Evolutionary conservation across 257 asterid species (phyloP).

Genomic region (Gentiana dahurica): DNA sequence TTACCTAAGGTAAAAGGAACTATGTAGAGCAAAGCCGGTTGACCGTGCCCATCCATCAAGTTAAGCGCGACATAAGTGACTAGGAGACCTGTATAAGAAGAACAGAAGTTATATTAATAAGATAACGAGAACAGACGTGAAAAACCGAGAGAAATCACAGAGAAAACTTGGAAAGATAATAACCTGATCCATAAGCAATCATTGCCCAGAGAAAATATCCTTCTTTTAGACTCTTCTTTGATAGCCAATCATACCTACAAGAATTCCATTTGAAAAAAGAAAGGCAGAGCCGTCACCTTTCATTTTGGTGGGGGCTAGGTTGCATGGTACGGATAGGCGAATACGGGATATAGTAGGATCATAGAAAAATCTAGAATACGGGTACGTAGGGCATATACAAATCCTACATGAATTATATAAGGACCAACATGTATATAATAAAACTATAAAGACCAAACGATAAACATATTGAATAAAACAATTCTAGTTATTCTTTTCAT

Average conservation of each 20-base stretch:
- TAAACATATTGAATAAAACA: no score
- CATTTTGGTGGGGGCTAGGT: no score
- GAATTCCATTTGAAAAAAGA: slow-evolving; percentile 2
- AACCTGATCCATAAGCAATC: slow-evolving; percentile 88
- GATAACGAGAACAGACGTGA: background rate
- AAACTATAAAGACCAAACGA: no score
- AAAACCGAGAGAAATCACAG: background rate
- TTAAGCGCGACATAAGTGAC: slow-evolving; percentile 65
- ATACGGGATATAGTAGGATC: no score
- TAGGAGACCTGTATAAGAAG: slow-evolving; percentile 54
- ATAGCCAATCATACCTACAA: slow-evolving; percentile 88
- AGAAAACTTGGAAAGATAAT: slow-evolving; percentile 2
- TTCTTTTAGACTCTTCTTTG: slow-evolving; percentile 53
- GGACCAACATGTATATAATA: no score
- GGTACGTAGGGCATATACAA: no score
- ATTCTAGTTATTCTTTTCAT: no score
- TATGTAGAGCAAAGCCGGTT: slow-evolving; percentile 85
- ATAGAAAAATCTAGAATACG: no score
- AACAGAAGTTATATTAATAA: background rate
- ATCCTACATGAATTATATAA: no score
- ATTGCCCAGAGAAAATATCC: slow-evolving; percentile 91
- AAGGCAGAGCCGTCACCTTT: background rate
- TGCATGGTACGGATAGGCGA: no score
- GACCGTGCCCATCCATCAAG: slow-evolving; percentile 97
- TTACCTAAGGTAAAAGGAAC: slow-evolving; percentile 82